These are phyloP conservation scores for Suillus clintonianus DNA, from an alignment of 768 basidiomycete genomes.

Conservation along the genomic window DNA sequence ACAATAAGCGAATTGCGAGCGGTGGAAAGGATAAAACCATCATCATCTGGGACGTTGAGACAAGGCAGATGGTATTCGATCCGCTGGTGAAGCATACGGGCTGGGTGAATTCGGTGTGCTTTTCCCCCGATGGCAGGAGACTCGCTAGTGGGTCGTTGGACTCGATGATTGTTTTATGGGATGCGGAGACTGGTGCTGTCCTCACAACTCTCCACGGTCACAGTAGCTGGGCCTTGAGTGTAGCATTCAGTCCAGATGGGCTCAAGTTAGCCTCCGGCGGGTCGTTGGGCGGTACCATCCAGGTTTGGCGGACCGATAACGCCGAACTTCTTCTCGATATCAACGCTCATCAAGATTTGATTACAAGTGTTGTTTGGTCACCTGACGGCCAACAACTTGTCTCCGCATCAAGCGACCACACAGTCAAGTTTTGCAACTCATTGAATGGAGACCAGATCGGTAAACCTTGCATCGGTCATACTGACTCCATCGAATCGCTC, in stretches of 20 bases:
- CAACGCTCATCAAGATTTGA: neutral
- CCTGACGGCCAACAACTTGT: neutral
- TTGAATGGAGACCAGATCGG: neutral
- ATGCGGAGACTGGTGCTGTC: neutral
- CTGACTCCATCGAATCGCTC: neutral
- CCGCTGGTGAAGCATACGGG: neutral
- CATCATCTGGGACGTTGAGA: neutral
- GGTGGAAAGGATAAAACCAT: neutral
- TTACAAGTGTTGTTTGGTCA: neutral
- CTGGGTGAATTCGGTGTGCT: neutral
- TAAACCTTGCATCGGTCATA: neutral
- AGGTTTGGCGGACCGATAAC: neutral
- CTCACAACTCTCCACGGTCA: neutral
- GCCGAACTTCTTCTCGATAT: neutral
- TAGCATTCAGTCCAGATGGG: neutral
- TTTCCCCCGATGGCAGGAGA: neutral
- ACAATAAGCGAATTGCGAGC: neutral
- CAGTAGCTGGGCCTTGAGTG: neutral
- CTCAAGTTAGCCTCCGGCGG: neutral
- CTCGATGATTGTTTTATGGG: neutral
- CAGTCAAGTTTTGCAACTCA: neutral
- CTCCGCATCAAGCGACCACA: neutral
- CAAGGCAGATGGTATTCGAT: neutral
- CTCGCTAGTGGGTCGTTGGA: neutral
- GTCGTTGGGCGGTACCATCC: neutral